Base-by-base conservation (phyloP, 441 rosid species). In the Monsonia emarginata region DNA sequence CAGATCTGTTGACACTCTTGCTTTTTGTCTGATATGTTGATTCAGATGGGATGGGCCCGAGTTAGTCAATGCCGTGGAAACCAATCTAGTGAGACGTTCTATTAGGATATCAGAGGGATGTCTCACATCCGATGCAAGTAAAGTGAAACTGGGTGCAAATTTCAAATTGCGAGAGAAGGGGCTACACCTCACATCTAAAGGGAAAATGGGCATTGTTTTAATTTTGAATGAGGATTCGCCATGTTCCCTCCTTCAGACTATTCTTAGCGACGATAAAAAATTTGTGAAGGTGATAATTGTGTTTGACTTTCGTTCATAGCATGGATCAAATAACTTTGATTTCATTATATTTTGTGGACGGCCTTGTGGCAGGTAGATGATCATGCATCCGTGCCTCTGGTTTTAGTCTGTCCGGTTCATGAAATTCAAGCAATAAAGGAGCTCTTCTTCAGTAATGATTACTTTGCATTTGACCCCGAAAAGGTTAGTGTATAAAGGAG, bases 141-240 rank as follows among this genome's bases (percentile, higher is more conserved):
- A 73, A 74, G 85, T 81, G 68, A 74, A 72, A 74, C 58, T 75
- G 36, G 72, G 79, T 18, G 65, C 62, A 10, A 75, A 75, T 76
- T 75, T 72, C 25, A 61, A 66, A 61, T 80, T 83, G 62, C 79
- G 74, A 60, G 82, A 85, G 64, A 77, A 77, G 71, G 95, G 94
- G 63, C 40, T 36, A 5, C 66, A 66, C 72, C 86, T 92, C 66
- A 50, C 78, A 1, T 84, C 88, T 50, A 58, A 80, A 26, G 96
- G 96, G 34, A 86, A 88, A 84, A 72, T 81, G 52, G 94, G 87
- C 11, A 62, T 79, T 38, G 82, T 85, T 69, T 77, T 92, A 74
- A 80, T 83, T 72, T 38, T 84, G 67, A 79, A 72, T 72, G 79
- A 76, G 65, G 66, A 75, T 69, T 68, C 66, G 21, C 6, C 69